phyloP scores from a whole-genome alignment of 2,329 filamentous ascomycete species.

The Trichoderma afroharzianum region DNA sequence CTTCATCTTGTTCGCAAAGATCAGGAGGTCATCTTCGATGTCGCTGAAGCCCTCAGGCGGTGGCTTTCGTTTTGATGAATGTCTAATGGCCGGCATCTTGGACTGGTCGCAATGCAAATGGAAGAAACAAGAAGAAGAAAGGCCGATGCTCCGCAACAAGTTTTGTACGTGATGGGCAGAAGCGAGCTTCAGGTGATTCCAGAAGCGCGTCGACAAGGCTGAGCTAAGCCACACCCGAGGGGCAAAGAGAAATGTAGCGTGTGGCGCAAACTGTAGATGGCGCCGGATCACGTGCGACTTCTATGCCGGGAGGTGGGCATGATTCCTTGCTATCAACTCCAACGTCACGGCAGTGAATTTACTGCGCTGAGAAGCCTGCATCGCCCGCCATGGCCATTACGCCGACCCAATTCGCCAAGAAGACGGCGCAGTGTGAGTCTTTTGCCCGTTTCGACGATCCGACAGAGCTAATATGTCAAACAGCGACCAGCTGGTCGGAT shows the following conservation, averaged over 20 bases:
- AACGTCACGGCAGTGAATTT: constrained; percentile 32
- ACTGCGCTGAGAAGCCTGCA: constrained; percentile 33
- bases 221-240: constrained; percentile 19
- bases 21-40: constrained; percentile 80
- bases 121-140: background rate
- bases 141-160: background rate
- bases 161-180: background rate
- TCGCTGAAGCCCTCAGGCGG: constrained; percentile 84
- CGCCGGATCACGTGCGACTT: constrained; percentile 29
- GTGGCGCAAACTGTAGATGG: constrained; percentile 23
- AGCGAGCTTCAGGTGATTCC: background rate
- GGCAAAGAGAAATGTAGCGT: constrained; percentile 12
- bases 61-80: constrained; percentile 72
- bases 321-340: constrained; percentile 26
- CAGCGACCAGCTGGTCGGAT: constrained; percentile 86
- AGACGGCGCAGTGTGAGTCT: constrained; percentile 69
- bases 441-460: constrained; percentile 21
- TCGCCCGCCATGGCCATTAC: constrained; percentile 74
- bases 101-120: background rate
- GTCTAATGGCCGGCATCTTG: constrained; percentile 72
- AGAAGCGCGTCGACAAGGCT: constrained; percentile 13
- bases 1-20: constrained; percentile 89
- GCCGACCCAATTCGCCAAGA: constrained; percentile 85
- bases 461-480: constrained; percentile 34
- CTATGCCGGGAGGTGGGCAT: constrained; percentile 14